A percentile compares a stretch with the other conserved stretches of the same genome.
These are phyloP conservation scores for Angophora floribunda DNA, from an alignment of 345 rosid genomes.

Conservation along the genomic window DNA sequence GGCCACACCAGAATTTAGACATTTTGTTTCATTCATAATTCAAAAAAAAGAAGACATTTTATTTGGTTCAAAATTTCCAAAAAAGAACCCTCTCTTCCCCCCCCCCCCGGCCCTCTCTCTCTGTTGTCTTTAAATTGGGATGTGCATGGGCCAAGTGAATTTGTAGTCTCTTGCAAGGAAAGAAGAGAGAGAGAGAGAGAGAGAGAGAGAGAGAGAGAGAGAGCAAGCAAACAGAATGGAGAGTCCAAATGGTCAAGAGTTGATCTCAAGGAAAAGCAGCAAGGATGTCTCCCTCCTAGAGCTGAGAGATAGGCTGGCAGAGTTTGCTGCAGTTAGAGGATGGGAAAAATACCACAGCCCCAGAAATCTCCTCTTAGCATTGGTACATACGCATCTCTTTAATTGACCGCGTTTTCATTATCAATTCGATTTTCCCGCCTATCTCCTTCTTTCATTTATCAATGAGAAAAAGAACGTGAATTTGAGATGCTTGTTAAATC, in stretches of 20 bases:
- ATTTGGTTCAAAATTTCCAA: background rate
- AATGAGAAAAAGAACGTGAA: background rate
- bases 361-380: slow-evolving; percentile 48
- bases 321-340: slow-evolving; percentile 38
- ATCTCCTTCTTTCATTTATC: background rate
- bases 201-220: background rate
- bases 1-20: background rate
- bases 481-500: background rate
- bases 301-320: slow-evolving; percentile 32
- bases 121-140: background rate
- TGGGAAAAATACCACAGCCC: slow-evolving; percentile 53
- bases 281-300: slow-evolving; percentile 36
- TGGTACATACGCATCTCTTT: slow-evolving; percentile 8
- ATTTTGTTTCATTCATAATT: background rate
- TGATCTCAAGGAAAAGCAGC: background rate
- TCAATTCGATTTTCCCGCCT: background rate
- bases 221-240: background rate
- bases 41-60: background rate
- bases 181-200: background rate
- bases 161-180: background rate
- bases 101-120: background rate
- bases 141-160: background rate
- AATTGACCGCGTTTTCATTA: background rate
- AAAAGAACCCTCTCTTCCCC: background rate
- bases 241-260: background rate